A percentile compares a stretch with the other conserved stretches of the same genome.
These are phyloP conservation scores for Schizophyllum commune DNA, from an alignment of 1,284 basidiomycete genomes.

Conservation along the genomic window DNA sequence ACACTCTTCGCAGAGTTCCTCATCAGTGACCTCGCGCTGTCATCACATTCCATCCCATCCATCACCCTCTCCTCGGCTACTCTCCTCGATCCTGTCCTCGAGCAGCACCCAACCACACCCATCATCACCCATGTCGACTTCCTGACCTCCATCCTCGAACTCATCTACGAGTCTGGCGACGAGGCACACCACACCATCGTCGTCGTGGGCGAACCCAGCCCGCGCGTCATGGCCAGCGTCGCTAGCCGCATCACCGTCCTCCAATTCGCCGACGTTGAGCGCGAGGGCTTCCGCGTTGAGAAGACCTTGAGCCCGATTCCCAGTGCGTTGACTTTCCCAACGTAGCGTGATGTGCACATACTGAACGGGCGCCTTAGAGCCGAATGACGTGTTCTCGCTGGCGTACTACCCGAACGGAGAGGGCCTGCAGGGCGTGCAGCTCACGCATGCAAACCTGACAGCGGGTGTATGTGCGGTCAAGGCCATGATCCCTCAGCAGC, in stretches of 20 bases:
- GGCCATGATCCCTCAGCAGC: constrained; percentile 56
- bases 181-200: constrained; percentile 49
- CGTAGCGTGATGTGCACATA: constrained; percentile 1
- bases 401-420: constrained; percentile 47
- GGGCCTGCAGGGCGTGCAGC: constrained; percentile 52
- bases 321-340: constrained; percentile 27
- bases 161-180: constrained; percentile 50
- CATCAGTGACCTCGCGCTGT: constrained; percentile 67
- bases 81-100: constrained; percentile 53
- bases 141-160: constrained; percentile 56
- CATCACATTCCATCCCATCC: constrained; percentile 61
- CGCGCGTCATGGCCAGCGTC: constrained; percentile 32
- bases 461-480: constrained; percentile 70
- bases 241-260: constrained; percentile 46
- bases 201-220: constrained; percentile 52
- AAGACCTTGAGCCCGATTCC: constrained; percentile 39
- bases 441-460: constrained; percentile 74
- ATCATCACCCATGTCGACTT: constrained; percentile 62
- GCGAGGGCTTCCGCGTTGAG: constrained; percentile 43
- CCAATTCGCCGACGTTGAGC: constrained; percentile 57
- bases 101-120: constrained; percentile 55
- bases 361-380: constrained; percentile 30
- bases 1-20: constrained; percentile 51
- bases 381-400: constrained; percentile 57
- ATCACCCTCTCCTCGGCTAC: constrained; percentile 55